A percentile compares a stretch with the other conserved stretches of the same genome.
Evolutionary conservation across 179 eudicot species (phyloP).

Genomic region (Silene noctiflora): DNA sequence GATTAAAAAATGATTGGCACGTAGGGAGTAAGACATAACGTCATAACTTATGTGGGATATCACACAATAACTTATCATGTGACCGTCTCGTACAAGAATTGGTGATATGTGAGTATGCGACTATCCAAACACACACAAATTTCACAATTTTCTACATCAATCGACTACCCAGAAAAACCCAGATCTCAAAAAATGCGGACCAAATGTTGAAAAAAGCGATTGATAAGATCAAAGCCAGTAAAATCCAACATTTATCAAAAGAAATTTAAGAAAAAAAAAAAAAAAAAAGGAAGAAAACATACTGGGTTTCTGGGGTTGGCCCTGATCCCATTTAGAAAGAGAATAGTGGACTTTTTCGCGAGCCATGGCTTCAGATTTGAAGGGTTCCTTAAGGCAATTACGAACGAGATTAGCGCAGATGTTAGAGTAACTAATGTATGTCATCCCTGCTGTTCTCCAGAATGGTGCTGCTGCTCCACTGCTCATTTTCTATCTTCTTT

Average conservation of each 20-base stretch:
- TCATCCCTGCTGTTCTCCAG: slow-evolving; percentile 98
- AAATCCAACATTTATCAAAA: no score
- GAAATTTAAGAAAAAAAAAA: neutral
- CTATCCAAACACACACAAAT: no score
- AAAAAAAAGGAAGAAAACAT: slow-evolving; percentile 6
- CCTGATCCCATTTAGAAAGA: slow-evolving; percentile 67
- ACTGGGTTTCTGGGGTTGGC: slow-evolving; percentile 77
- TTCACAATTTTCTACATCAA: no score
- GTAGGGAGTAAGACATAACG: no score
- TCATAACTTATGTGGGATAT: no score
- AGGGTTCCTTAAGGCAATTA: slow-evolving; percentile 88
- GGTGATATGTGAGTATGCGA: no score
- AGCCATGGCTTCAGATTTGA: slow-evolving; percentile 58
- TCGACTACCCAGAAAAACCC: neutral
- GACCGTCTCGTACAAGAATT: no score
- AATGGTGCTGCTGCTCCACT: slow-evolving; percentile 71
- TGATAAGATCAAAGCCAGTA: no score
- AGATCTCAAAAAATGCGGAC: no score
- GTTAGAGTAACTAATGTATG: slow-evolving; percentile 84
- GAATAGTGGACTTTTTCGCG: slow-evolving; percentile 84
- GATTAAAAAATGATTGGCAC: no score
- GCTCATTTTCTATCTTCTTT: slow-evolving; percentile 25
- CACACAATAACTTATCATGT: no score
- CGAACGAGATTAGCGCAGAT: slow-evolving; percentile 77
- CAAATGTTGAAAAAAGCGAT: no score